Conservation (phyloP, 306 rosid species). For the Trichosanthes cucumerina region DNA sequence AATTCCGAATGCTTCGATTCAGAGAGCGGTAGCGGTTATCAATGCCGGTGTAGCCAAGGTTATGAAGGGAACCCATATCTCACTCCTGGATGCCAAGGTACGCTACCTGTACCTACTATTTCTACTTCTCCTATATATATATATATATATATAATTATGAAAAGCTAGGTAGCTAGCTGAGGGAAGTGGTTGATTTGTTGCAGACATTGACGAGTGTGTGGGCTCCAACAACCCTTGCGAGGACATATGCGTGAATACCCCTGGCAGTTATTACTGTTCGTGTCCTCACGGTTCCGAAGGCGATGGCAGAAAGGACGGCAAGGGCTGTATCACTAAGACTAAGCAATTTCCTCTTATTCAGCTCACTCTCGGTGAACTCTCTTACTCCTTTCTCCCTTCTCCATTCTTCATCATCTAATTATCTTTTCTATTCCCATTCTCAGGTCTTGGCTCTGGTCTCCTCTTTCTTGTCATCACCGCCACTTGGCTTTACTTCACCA, state of each 20-base stretch:
- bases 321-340: conserved; percentile 5
- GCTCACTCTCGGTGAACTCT: background rate
- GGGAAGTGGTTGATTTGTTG: background rate
- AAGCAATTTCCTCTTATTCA: conserved; percentile 7
- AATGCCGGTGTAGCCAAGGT: background rate
- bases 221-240: conserved; percentile 10
- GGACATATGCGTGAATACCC: conserved; percentile 3
- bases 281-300: conserved; percentile 1
- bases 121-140: no score
- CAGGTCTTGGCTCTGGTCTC: background rate
- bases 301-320: conserved; percentile 9
- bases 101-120: no score
- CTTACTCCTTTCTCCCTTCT: background rate
- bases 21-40: conserved; percentile 4
- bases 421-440: no score
- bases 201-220: conserved; percentile 1
- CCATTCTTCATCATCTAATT: no score
- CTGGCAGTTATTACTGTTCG: conserved; percentile 8
- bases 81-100: conserved; percentile 6
- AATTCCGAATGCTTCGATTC: conserved; percentile 2
- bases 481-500: conserved; percentile 5
- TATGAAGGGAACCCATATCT: conserved; percentile 11
- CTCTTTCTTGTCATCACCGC: background rate
- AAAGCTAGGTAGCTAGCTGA: no score
- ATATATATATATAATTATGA: no score